A percentile compares a stretch with the other conserved stretches of the same genome.
These are phyloP conservation scores for Chloris gayana DNA, from an alignment of 176 grass and related monocot genomes.

Conservation along the genomic window DNA sequence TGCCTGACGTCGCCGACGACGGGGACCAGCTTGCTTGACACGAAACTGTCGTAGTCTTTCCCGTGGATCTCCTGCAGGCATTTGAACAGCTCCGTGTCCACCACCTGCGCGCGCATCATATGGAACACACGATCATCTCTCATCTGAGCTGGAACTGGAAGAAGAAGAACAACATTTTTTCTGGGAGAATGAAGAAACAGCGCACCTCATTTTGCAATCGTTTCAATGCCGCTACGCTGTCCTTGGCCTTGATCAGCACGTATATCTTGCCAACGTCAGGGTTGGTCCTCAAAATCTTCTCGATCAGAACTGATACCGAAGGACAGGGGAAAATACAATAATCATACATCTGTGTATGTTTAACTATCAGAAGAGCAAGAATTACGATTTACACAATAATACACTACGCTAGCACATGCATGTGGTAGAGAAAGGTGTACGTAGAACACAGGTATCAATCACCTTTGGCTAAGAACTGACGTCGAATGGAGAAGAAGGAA, in stretches of 20 bases:
- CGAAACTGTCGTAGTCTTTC: constrained; percentile 64
- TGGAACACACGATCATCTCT: not conserved
- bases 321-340: too few species aligned
- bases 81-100: constrained; percentile 79
- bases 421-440: too few species aligned
- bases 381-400: too few species aligned
- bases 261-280: constrained; percentile 88
- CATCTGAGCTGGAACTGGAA: too few species aligned
- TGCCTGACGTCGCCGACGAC: constrained; percentile 82
- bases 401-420: too few species aligned
- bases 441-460: too few species aligned
- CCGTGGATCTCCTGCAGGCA: constrained; percentile 71
- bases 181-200: not conserved
- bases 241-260: constrained; percentile 85
- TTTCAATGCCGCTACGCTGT: constrained; percentile 60
- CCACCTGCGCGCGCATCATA: constrained; percentile 54
- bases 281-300: constrained; percentile 83
- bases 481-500: not conserved
- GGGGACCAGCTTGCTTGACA: constrained; percentile 68
- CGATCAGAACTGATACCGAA: constrained; percentile 65
- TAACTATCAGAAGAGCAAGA: too few species aligned
- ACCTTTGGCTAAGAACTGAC: constrained; percentile 80
- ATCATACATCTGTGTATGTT: too few species aligned
- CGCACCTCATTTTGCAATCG: constrained; percentile 68
- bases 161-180: not conserved